A percentile compares a stretch with the other conserved stretches of the same genome.
phyloP scores from a whole-genome alignment of 805 yeast species.

The Ogataea paradorogensis region DNA sequence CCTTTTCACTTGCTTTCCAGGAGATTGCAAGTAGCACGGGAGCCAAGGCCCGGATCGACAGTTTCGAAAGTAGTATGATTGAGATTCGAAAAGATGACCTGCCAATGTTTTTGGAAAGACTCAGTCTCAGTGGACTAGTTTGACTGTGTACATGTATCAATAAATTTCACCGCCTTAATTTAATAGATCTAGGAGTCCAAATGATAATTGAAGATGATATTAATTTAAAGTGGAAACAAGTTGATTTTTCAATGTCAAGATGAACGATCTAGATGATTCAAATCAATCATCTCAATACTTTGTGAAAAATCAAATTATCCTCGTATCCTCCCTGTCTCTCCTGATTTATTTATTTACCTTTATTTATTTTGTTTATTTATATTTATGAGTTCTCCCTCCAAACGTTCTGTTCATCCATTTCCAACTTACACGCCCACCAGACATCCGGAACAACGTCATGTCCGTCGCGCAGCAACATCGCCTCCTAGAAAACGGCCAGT shows the following conservation, averaged over 20 bases:
- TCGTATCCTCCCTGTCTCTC: too few species aligned
- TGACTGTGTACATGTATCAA: slow-evolving; percentile 3
- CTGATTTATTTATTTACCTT: slow-evolving; percentile 6
- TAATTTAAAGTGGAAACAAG: too few species aligned
- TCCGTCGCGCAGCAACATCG: slow-evolving; percentile 5
- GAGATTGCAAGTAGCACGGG: slow-evolving; percentile 80
- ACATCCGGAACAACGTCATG: slow-evolving; percentile 7
- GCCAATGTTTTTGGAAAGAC: slow-evolving; percentile 78
- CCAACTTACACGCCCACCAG: slow-evolving; percentile 7
- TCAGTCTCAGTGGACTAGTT: slow-evolving; percentile 69
- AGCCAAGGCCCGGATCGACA: slow-evolving; percentile 87
- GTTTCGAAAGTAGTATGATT: slow-evolving; percentile 91
- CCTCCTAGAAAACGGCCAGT: slow-evolving; percentile 8
- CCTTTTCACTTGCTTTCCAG: slow-evolving; percentile 89
- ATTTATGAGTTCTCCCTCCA: slow-evolving; percentile 8
- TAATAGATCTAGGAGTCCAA: too few species aligned
- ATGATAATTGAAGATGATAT: too few species aligned
- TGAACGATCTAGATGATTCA: too few species aligned
- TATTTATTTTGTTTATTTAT: not conserved
- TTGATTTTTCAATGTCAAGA: too few species aligned
- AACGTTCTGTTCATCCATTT: slow-evolving; percentile 1
- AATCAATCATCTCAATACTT: too few species aligned
- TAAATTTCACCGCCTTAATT: slow-evolving; percentile 9
- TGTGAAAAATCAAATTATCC: too few species aligned
- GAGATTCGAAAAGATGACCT: slow-evolving; percentile 87